These are phyloP conservation scores for Imleria badia DNA, from an alignment of 768 basidiomycete genomes.

Conservation along the genomic window DNA sequence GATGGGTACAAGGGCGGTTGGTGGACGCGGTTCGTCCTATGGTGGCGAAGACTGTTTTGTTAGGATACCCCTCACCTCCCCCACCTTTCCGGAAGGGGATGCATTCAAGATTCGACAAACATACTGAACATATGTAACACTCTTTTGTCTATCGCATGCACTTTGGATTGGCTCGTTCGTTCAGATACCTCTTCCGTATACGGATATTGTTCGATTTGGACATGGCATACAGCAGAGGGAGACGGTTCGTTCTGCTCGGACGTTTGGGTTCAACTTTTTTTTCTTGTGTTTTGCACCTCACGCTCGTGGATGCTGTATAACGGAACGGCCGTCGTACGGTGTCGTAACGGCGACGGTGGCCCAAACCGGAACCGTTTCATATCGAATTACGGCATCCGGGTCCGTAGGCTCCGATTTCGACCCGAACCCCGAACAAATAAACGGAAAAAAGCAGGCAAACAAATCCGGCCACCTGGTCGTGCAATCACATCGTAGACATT, in stretches of 20 bases:
- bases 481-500: background rate
- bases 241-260: conserved; percentile 2
- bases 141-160: conserved; percentile 31
- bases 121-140: conserved; percentile 37
- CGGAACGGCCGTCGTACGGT: background rate
- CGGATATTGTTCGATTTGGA: conserved; percentile 28
- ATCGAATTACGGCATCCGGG: conserved; percentile 9
- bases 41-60: conserved; percentile 81
- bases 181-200: conserved; percentile 21
- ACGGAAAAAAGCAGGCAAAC: background rate
- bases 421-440: background rate
- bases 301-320: background rate
- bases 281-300: background rate
- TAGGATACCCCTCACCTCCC: conserved; percentile 36
- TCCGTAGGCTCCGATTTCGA: background rate
- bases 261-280: background rate
- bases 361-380: conserved; percentile 14
- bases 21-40: conserved; percentile 76
- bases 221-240: conserved; percentile 10
- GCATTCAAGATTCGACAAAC: conserved; percentile 10
- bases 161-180: conserved; percentile 22
- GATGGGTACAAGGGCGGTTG: conserved; percentile 73
- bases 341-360: background rate
- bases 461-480: background rate
- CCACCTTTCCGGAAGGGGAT: background rate